Evolutionary conservation across 1,284 basidiomycete species (phyloP), one percentile per base, ranked within the genome.

Genomic region (Pterulicium gracile): DNA sequence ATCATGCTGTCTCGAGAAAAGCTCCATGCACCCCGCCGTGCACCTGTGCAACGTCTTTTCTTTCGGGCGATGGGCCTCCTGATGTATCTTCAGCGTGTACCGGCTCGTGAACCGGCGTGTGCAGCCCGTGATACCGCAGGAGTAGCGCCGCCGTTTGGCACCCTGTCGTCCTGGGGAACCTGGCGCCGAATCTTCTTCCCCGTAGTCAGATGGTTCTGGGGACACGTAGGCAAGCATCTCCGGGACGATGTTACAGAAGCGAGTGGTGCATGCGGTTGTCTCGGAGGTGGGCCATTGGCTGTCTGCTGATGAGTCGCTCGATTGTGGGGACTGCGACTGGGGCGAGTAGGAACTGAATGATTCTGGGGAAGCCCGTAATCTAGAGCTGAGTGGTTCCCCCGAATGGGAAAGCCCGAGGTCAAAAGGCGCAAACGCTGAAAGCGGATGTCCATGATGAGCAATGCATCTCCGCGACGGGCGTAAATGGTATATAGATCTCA

Each of bases 1-100:
- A 36, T 51, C 49, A 40, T 51, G 49, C 34, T 48, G 43, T 12
- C 49, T 48, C n/a, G 49, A 51, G 41, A 51, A 51, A 15, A 23
- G 24, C 24, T 46, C 36, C 22, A 19, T 32, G 21, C 49, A 51
- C 13, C 49, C 49, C 20, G 42, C 23, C 2, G 42, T 48, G 36
- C 49, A 51, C 15, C 42, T 42, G 32, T 45, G 45, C 39, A 20
- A 10, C 10, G 19, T 20, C 10, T n/a, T 15, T 10, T n/a, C 39
- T 17, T 41, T 41, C 10, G 39, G 39, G 7, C 39, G 39, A 41
- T 41, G 39, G 10, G 39, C 39, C 18, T n/a, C 39, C 10, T n/a
- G 13, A 20, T 41, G 39, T 10, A 41, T 20, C 18, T 19, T 41
- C n/a, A 41, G 18, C 13, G 39, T 41, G 18, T 41, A 41, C 18